Percentiles rank a stretch among this genome's conserved stretches.
Evolutionary conservation across 2,329 filamentous ascomycete genomes (phyloP).

Genomic region (Botryotinia convoluta): DNA sequence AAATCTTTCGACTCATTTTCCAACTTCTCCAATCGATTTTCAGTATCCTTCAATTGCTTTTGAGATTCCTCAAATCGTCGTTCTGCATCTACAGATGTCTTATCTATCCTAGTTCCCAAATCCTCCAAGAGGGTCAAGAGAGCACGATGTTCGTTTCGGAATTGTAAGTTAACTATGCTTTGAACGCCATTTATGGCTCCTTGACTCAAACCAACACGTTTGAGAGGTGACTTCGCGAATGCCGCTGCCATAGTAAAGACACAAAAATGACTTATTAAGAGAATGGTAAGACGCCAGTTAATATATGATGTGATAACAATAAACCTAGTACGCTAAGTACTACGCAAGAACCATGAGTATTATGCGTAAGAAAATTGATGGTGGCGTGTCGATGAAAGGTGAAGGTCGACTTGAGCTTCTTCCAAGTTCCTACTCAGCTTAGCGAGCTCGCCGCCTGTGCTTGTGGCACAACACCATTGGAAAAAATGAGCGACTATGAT

Average conservation of each 20-base stretch:
- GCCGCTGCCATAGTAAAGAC: not conserved
- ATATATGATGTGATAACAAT: not conserved
- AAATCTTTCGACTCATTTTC: not conserved
- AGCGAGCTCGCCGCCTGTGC: not conserved
- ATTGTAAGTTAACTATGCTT: not conserved
- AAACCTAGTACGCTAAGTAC: not conserved
- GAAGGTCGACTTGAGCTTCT: not conserved
- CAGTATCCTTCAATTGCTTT: not conserved
- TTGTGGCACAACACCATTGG: not conserved
- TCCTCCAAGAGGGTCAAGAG: not conserved
- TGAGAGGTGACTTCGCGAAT: not conserved
- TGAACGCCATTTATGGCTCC: not conserved
- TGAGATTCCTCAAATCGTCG: not conserved
- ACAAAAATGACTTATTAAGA: not conserved
- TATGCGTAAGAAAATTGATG: not conserved
- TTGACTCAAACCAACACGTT: slow-evolving; percentile 2
- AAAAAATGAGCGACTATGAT: not conserved
- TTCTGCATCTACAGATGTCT: not conserved
- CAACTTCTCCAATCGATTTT: slow-evolving; percentile 3
- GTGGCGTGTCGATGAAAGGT: not conserved
- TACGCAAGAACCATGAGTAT: not conserved
- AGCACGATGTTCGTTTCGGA: slow-evolving; percentile 2
- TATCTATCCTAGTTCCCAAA: not conserved
- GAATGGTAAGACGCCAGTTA: not conserved
- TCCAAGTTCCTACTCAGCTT: not conserved